Base-by-base conservation (phyloP, 23 red algal genomes). In the Chondrus crispus region DNA sequence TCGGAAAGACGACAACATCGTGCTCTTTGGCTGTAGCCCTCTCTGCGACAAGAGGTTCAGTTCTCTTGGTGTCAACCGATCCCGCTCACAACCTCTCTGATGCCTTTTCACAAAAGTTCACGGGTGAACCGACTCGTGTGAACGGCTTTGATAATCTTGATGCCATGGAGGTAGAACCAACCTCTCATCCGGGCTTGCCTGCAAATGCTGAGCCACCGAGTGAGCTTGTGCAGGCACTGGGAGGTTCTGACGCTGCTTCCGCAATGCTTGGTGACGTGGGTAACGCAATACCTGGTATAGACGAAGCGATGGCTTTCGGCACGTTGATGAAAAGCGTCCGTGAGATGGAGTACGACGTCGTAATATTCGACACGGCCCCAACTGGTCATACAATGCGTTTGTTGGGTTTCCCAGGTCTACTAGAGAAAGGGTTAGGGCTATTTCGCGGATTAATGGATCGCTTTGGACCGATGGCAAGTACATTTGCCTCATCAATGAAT, bases 11-110 rank as follows among this genome's bases (percentile, higher is more conserved):
- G 30, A 96, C 97, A 24, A 96, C 88, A 12, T 92, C 94, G 36
- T 96, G 92, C 41, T 85, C 97, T 5, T 22, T 95, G 22, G 97
- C 93, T 3, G 86, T 94, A 20, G 66, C 86, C 60, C 73, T 96
- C 13, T 83, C 94, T 2, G 48, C 72, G 47, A 68, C 78, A 37
- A 41, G 90, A 11, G 53, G 22, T n/a, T 66, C 71, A 10, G 84
- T 95, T 11, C 71, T 96, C 3, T 51, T 99, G 22, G 94, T 99
- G 22, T 99, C 97, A 4, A 96, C 94, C 39, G 97, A 99, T 91
- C 97, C 97, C 12, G 94, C 97, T 28, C 97, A 99, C 71, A 99
- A 99, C 58, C 72, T 99, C 1, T 95, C 93, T 16, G 97, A 99
- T 74, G 95, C 93, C 7, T 99, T 99, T 79, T 82, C 55, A 4